Percentiles rank a stretch among this genome's conserved stretches.
Conservation (phyloP, 768 basidiomycete species). For the Coprinopsis cinerea region DNA sequence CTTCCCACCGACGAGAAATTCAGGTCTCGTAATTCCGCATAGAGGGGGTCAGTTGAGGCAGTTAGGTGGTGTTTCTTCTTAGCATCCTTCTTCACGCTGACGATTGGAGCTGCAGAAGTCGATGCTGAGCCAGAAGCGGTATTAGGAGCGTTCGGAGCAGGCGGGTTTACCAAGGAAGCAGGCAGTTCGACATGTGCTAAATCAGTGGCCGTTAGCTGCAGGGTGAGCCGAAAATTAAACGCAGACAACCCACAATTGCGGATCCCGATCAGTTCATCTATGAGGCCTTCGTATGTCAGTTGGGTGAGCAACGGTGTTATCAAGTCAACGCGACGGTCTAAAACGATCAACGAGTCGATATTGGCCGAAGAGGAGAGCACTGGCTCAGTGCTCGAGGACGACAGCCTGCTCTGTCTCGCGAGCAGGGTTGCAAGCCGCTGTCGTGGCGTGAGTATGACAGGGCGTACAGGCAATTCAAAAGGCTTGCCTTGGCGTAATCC, state of each 20-base stretch:
- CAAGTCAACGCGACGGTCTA: slow-evolving; percentile 92
- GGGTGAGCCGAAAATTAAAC: neutral
- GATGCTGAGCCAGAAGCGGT: slow-evolving; percentile 30
- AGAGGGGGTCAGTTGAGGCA: slow-evolving; percentile 72
- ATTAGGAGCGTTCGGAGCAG: slow-evolving; percentile 40
- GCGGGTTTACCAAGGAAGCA: slow-evolving; percentile 57
- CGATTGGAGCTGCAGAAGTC: slow-evolving; percentile 34
- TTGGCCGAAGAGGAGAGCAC: slow-evolving; percentile 43
- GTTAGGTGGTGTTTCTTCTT: slow-evolving; percentile 88
- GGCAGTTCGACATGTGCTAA: slow-evolving; percentile 80
- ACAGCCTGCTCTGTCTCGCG: slow-evolving; percentile 37
- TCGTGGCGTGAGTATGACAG: slow-evolving; percentile 1
- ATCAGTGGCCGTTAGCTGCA: slow-evolving; percentile 9
- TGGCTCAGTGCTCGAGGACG: slow-evolving; percentile 33
- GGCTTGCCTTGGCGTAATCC: slow-evolving; percentile 67
- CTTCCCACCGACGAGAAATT: slow-evolving; percentile 90
- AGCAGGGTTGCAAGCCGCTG: slow-evolving; percentile 77
- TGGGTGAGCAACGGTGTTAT: slow-evolving; percentile 94
- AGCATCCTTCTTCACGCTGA: slow-evolving; percentile 63
- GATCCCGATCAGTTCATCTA: slow-evolving; percentile 89
- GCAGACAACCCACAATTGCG: slow-evolving; percentile 65
- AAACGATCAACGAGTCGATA: slow-evolving; percentile 80
- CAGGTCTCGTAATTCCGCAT: slow-evolving; percentile 77
- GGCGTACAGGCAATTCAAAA: neutral
- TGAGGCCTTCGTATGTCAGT: slow-evolving; percentile 91